phyloP scores from a whole-genome alignment of 352 stramenopile genomes.

The Albugo laibachii region DNA sequence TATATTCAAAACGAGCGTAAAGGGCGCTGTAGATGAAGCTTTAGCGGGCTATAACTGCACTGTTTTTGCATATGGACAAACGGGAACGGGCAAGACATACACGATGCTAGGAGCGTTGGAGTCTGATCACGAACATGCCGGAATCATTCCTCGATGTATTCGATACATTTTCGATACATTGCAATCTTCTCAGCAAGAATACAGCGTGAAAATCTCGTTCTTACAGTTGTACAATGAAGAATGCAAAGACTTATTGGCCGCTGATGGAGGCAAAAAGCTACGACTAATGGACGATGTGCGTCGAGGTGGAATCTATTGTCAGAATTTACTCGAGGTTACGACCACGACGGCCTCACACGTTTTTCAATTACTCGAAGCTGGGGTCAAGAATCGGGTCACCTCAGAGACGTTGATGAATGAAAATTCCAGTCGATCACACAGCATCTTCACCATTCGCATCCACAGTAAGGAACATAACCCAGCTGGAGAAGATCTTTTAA shows the following conservation, averaged over 20 bases:
- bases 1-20: constrained; percentile 85
- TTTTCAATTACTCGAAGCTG: constrained; percentile 73
- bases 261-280: constrained; percentile 64
- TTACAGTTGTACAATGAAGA: constrained; percentile 99
- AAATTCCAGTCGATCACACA: constrained; percentile 93
- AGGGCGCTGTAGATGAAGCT: constrained; percentile 91
- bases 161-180: constrained; percentile 90
- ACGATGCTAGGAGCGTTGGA: constrained; percentile 94
- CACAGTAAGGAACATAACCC: constrained; percentile 87
- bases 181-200: constrained; percentile 77
- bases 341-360: constrained; percentile 62
- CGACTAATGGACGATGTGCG: constrained; percentile 78
- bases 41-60: constrained; percentile 91
- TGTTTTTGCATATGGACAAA: constrained; percentile 95
- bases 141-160: constrained; percentile 90
- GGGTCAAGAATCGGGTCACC: constrained; percentile 83
- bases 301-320: constrained; percentile 68
- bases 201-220: constrained; percentile 90
- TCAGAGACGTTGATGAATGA: constrained; percentile 90
- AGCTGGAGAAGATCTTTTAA: constrained; percentile 77
- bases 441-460: constrained; percentile 95
- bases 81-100: constrained; percentile 94
- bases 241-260: constrained; percentile 82
- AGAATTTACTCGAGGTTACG: constrained; percentile 81
- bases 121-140: constrained; percentile 66